A percentile compares a stretch with the other conserved stretches of the same genome.
Conservation (phyloP, 108 stramenopile genomes). For the Phaeodactylum tricornutum region DNA sequence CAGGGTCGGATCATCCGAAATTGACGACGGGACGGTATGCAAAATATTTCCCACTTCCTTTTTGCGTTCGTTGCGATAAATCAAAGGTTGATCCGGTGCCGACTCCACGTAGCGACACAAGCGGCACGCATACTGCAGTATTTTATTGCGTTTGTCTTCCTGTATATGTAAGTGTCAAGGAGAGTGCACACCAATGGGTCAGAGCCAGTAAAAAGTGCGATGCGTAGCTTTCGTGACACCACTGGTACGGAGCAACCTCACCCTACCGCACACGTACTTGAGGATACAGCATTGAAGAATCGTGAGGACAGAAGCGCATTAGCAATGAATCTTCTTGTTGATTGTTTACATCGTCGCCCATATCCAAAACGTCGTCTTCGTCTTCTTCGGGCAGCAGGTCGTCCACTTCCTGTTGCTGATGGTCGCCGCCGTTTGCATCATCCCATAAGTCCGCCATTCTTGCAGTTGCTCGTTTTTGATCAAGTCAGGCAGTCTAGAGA, state of each 20-base stretch:
- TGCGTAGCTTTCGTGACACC: not conserved
- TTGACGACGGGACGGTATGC: slow-evolving; percentile 69
- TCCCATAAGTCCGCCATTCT: no score
- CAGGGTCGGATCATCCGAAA: slow-evolving; percentile 83
- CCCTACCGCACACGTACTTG: slow-evolving; percentile 67
- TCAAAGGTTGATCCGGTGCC: slow-evolving; percentile 49
- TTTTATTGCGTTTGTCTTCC: slow-evolving; percentile 69
- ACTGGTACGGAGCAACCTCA: no score
- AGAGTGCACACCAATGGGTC: not conserved
- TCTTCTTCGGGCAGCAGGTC: no score
- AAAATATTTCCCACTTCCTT: slow-evolving; percentile 81
- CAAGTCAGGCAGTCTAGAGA: no score
- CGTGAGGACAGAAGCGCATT: slow-evolving; percentile 87
- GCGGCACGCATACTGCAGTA: slow-evolving; percentile 70
- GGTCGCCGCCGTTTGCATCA: no score
- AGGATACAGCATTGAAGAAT: slow-evolving; percentile 88
- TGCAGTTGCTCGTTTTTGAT: no score
- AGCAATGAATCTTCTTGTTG: slow-evolving; percentile 28
- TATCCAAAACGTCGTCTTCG: slow-evolving; percentile 48
- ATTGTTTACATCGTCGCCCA: slow-evolving; percentile 23
- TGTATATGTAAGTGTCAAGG: slow-evolving; percentile 2
- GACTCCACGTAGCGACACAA: slow-evolving; percentile 73
- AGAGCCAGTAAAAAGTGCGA: not conserved
- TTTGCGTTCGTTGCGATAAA: slow-evolving; percentile 73
- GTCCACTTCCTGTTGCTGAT: no score